Evolutionary conservation across 805 yeast species (phyloP), one percentile per base, ranked within the genome.

Genomic region (Ogataea thermomethanolica): DNA sequence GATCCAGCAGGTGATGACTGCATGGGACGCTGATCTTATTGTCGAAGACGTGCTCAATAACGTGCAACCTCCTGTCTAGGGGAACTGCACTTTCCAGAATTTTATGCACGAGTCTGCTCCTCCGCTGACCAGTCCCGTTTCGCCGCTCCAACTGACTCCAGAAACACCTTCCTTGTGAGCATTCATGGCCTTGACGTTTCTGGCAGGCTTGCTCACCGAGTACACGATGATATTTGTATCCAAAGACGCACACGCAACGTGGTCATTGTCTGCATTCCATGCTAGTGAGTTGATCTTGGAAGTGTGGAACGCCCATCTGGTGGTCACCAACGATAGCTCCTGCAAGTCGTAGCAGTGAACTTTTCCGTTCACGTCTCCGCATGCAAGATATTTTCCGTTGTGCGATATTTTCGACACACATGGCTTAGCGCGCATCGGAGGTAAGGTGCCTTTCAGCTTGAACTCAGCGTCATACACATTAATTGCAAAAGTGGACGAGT

Each of bases 281-380:
- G 78, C 62, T 34, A 93, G 84, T 23, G 81, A 74, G 43, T 78
- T 79, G 47, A 93, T 83, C 40, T 76, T 79, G 41, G 95, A 82
- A 2, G 90, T 85, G 60, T 93, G 97, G 79, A 87, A 91, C 0
- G 95, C 82, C 99, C 99, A 93, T 58, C 97, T 77, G 0, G 95
- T 78, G 2, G 98, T 88, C 26, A 80, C 73, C 7, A 86, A 65
- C 3, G 73, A 50, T 36, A 68, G 74, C 28, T 78, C 79, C 2
- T 59, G 60, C 6, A 79, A 59, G 48, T 78, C 72, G 62, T 78
- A 88, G 26, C 90, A 69, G n/a, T 81, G 64, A 49, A 89, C 87
- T 61, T 91, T 93, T 25, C 99, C 99, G 38, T 83, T 70, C 5
- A 72, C 71, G 54, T 90, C 97, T 37, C 96, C 97, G 20, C 83